Evolutionary conservation across 345 rosid genomes (phyloP).

Genomic region (Populus davidiana): DNA sequence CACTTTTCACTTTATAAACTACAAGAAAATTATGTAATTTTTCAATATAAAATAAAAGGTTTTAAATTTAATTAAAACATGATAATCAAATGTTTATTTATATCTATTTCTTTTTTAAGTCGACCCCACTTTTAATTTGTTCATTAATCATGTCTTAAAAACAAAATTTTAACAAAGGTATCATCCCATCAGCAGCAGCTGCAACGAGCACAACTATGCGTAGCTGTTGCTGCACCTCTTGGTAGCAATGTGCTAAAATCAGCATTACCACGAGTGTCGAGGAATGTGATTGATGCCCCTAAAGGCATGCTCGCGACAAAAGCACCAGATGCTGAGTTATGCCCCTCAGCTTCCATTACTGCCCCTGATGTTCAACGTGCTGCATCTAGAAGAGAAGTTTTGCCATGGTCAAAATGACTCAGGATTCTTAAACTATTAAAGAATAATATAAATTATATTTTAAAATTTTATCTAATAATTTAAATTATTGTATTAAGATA

Average conservation of each 20-base stretch:
- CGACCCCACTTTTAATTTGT: too few species aligned
- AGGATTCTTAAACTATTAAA: constrained; percentile 59
- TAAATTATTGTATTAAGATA: too few species aligned
- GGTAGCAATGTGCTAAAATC: constrained; percentile 97
- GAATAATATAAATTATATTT: too few species aligned
- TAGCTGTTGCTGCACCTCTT: constrained; percentile 76
- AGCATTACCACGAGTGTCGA: constrained; percentile 93
- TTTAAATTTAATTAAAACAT: too few species aligned
- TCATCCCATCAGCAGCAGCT: constrained; percentile 97
- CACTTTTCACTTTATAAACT: too few species aligned
- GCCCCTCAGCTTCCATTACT: constrained; percentile 88
- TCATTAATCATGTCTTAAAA: too few species aligned
- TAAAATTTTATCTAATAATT: too few species aligned
- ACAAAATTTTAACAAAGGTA: constrained; percentile 46
- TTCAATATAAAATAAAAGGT: too few species aligned
- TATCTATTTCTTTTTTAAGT: too few species aligned
- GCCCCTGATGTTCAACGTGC: constrained; percentile 83
- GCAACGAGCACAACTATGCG: constrained; percentile 78
- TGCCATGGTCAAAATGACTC: constrained; percentile 99
- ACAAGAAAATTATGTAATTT: too few species aligned
- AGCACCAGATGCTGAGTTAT: constrained; percentile 95
- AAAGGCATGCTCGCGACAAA: constrained; percentile 84
- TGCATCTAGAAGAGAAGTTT: constrained; percentile 90
- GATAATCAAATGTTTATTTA: too few species aligned
- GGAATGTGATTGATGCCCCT: constrained; percentile 86